These are phyloP conservation scores for Furcasterigmium sp. DNA, from an alignment of 2,329 filamentous ascomycete genomes.

Conservation along the genomic window DNA sequence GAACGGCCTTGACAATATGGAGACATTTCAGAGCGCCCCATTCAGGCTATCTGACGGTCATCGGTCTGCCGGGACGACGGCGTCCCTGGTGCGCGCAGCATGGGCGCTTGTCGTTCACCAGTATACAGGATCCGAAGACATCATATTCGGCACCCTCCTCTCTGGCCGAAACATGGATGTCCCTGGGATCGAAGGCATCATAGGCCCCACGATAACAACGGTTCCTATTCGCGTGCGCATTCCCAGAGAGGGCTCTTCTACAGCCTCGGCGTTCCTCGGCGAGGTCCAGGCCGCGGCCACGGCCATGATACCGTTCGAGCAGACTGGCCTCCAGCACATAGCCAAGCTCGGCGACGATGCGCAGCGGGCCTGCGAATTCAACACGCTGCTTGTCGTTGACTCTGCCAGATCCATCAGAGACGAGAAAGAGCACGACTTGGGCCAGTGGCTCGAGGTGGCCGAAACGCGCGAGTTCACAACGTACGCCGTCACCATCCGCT, in stretches of 20 bases:
- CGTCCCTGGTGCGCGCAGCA: slow-evolving; percentile 3
- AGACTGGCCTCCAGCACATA: slow-evolving; percentile 18
- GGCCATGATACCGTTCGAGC: slow-evolving; percentile 15
- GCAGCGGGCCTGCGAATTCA: slow-evolving; percentile 14
- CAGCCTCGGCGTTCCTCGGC: slow-evolving; percentile 5
- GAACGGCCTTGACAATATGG: not conserved
- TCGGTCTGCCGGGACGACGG: too few relatives aligned
- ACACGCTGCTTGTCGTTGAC: slow-evolving; percentile 10
- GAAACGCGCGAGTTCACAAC: too few relatives aligned
- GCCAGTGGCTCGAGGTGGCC: too few relatives aligned
- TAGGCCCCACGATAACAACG: slow-evolving; percentile 30
- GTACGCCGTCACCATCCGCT: too few relatives aligned
- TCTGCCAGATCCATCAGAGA: not conserved
- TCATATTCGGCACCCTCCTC: slow-evolving; percentile 30
- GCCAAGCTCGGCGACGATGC: slow-evolving; percentile 9
- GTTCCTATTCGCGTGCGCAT: slow-evolving; percentile 33
- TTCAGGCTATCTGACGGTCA: too few relatives aligned
- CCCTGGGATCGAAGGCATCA: slow-evolving; percentile 13
- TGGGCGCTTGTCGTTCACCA: not conserved
- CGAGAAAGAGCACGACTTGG: too few relatives aligned
- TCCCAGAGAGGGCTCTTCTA: slow-evolving; percentile 13
- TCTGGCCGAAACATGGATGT: slow-evolving; percentile 27
- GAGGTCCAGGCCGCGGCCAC: slow-evolving; percentile 9
- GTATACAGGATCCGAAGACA: slow-evolving; percentile 4
- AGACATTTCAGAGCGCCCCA: too few relatives aligned